These are phyloP conservation scores for Pythium pyrilobum DNA, from an alignment of 352 stramenopile genomes.

Conservation along the genomic window DNA sequence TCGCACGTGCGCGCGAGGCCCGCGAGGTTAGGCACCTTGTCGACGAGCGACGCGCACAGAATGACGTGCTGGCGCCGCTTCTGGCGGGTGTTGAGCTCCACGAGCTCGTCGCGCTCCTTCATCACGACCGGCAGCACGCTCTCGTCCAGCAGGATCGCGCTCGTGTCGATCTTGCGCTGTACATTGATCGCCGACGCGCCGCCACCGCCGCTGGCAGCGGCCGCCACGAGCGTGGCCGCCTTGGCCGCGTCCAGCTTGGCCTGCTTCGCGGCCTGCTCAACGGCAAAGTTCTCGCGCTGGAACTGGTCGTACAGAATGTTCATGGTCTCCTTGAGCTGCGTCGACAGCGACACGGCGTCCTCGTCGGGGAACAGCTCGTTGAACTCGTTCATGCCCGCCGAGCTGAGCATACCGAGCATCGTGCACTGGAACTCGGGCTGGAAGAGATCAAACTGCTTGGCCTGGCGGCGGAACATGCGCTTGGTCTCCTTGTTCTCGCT, in stretches of 20 bases:
- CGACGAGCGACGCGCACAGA: conserved; percentile 85
- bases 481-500: conserved; percentile 84
- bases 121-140: conserved; percentile 48
- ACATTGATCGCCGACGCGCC: conserved; percentile 26
- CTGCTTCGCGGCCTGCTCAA: conserved; percentile 13
- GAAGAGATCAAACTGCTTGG: conserved; percentile 55
- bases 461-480: conserved; percentile 72
- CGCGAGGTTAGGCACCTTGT: conserved; percentile 94
- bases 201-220: not conserved
- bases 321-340: conserved; percentile 64
- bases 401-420: conserved; percentile 61
- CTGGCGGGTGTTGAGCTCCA: conserved; percentile 42
- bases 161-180: conserved; percentile 79
- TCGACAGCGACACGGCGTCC: conserved; percentile 36
- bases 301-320: conserved; percentile 71
- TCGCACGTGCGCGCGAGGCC: conserved; percentile 92
- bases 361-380: conserved; percentile 61
- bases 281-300: conserved; percentile 53
- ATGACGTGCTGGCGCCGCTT: conserved; percentile 58
- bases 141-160: conserved; percentile 54
- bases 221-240: not conserved
- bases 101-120: conserved; percentile 23
- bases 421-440: conserved; percentile 64
- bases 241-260: not conserved
- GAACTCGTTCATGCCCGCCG: conserved; percentile 65